Conservation (phyloP, 2,329 filamentous ascomycete species). For the Ophiosphaerella korrae region DNA sequence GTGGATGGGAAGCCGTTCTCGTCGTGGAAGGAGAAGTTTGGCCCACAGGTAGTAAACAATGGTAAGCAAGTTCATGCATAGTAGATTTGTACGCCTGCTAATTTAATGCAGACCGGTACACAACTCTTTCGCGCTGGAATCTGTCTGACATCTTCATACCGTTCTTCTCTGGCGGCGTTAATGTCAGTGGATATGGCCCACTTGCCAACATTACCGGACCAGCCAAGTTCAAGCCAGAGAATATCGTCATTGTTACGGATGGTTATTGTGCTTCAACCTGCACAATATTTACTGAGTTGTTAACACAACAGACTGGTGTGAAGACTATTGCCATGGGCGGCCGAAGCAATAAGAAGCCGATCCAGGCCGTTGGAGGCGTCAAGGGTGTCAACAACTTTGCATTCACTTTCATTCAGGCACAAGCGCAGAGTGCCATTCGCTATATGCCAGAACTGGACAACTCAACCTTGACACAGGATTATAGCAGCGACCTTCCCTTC, state of each 20-base stretch:
- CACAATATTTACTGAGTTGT: slow-evolving; percentile 61
- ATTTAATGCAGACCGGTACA: slow-evolving; percentile 46
- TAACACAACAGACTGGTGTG: slow-evolving; percentile 59
- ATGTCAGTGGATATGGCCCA: slow-evolving; percentile 42
- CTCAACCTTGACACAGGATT: slow-evolving; percentile 33
- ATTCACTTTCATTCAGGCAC: slow-evolving; percentile 39
- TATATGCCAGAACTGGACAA: slow-evolving; percentile 30
- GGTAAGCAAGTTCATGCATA: too few relatives aligned
- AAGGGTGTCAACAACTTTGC: slow-evolving; percentile 54
- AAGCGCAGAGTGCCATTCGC: slow-evolving; percentile 26
- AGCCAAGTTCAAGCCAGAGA: slow-evolving; percentile 60
- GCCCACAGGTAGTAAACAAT: slow-evolving; percentile 24
- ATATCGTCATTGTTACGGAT: slow-evolving; percentile 60
- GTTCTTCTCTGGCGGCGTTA: slow-evolving; percentile 42
- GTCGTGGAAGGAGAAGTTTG: slow-evolving; percentile 53
- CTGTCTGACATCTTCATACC: slow-evolving; percentile 40
- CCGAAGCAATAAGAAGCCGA: slow-evolving; percentile 51
- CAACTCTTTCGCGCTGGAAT: slow-evolving; percentile 41
- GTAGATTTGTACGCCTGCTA: too few relatives aligned
- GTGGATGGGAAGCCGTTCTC: slow-evolving; percentile 57
- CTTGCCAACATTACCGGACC: slow-evolving; percentile 50
- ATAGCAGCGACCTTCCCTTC: slow-evolving; percentile 32
- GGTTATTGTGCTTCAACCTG: slow-evolving; percentile 65
- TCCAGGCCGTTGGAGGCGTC: slow-evolving; percentile 61
- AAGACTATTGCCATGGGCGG: slow-evolving; percentile 61